Conservation (phyloP, 768 basidiomycete species). For the Crucibulum laeve region DNA sequence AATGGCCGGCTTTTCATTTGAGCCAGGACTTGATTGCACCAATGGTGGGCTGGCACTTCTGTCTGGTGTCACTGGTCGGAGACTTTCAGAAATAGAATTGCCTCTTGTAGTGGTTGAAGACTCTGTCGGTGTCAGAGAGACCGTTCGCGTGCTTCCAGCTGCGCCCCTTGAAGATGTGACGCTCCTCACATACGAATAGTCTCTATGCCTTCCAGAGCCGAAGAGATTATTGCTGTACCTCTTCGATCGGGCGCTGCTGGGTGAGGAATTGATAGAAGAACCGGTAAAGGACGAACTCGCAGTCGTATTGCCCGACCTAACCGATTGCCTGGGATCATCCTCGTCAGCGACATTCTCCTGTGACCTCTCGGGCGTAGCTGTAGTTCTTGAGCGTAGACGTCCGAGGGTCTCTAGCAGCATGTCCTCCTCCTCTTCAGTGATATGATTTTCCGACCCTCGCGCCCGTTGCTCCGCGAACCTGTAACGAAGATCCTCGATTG, state of each 20-base stretch:
- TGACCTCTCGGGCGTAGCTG: constrained; percentile 24
- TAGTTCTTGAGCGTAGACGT: constrained; percentile 31
- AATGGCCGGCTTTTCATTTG: constrained; percentile 31
- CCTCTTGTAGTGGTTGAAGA: constrained; percentile 28
- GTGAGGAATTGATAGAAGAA: constrained; percentile 41
- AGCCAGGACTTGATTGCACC: constrained; percentile 35
- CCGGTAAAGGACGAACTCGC: constrained; percentile 33
- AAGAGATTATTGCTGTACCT: constrained; percentile 87
- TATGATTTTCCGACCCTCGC: constrained; percentile 59
- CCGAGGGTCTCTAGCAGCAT: constrained; percentile 78
- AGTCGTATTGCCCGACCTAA: constrained; percentile 23
- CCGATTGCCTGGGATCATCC: constrained; percentile 26
- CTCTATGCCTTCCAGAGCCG: constrained; percentile 74
- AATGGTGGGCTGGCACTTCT: constrained; percentile 30
- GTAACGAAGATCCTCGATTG: constrained; percentile 57
- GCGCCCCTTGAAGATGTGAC: constrained; percentile 34
- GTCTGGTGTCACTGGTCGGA: constrained; percentile 57
- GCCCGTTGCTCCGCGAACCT: constrained; percentile 76
- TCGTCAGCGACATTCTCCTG: constrained; percentile 27
- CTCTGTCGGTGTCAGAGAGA: constrained; percentile 49
- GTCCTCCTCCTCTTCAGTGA: constrained; percentile 80
- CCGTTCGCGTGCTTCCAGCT: constrained; percentile 36
- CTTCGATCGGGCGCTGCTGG: no score
- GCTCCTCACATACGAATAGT: constrained; percentile 66
- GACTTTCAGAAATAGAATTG: constrained; percentile 39